A percentile compares a stretch with the other conserved stretches of the same genome.
These are phyloP conservation scores for Ophiostoma novo-ulmi DNA, from an alignment of 2,329 filamentous ascomycete species.

Conservation along the genomic window DNA sequence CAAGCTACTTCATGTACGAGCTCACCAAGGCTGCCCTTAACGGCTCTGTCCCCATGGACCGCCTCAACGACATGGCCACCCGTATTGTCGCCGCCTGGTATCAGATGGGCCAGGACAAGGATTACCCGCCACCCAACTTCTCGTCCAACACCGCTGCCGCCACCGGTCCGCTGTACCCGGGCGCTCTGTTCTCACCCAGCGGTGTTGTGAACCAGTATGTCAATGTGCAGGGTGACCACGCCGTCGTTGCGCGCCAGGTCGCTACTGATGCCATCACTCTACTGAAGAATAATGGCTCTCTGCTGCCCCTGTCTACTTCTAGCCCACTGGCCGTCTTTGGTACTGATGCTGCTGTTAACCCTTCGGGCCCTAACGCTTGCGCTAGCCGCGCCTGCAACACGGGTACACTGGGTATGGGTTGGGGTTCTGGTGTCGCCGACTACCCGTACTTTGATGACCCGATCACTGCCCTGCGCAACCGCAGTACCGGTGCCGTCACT, in stretches of 20 bases:
- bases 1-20: conserved; percentile 53
- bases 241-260: conserved; percentile 48
- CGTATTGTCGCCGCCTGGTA: conserved; percentile 62
- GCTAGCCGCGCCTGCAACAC: conserved; percentile 55
- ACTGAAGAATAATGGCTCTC: conserved; percentile 56
- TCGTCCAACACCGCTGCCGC: conserved; percentile 51
- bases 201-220: conserved; percentile 67
- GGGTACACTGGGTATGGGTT: conserved; percentile 63
- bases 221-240: conserved; percentile 55
- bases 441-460: conserved; percentile 64
- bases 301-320: conserved; percentile 46
- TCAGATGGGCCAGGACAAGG: conserved; percentile 47
- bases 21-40: conserved; percentile 52
- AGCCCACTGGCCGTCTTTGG: conserved; percentile 62
- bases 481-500: conserved; percentile 49
- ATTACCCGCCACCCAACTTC: conserved; percentile 49
- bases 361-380: conserved; percentile 60
- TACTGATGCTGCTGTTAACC: conserved; percentile 56
- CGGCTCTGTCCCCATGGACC: conserved; percentile 53
- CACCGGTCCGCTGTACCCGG: conserved; percentile 53
- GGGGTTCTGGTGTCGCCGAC: conserved; percentile 56
- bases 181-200: conserved; percentile 52
- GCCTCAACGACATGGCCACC: conserved; percentile 62
- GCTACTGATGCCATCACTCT: conserved; percentile 56
- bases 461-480: conserved; percentile 54